Evolutionary conservation across 352 stramenopile species (phyloP).

Genomic region (Globisporangium nodosum): DNA sequence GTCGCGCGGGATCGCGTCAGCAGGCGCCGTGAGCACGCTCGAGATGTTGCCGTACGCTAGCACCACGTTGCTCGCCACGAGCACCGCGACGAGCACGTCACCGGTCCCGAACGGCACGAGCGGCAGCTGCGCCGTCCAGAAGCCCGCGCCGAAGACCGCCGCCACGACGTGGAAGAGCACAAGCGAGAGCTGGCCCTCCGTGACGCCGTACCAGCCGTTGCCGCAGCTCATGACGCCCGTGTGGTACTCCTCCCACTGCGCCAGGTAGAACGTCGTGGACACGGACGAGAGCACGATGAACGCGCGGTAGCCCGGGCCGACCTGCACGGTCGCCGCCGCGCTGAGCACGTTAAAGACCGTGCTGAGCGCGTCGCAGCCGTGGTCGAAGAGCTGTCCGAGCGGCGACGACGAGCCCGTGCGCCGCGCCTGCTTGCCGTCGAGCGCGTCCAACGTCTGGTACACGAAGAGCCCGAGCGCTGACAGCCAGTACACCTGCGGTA

Average conservation of each 20-base stretch:
- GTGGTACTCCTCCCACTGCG: slow-evolving; percentile 88
- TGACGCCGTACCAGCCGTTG: slow-evolving; percentile 81
- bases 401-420: slow-evolving; percentile 92
- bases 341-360: slow-evolving; percentile 79
- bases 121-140: slow-evolving; percentile 47
- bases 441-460: slow-evolving; percentile 98
- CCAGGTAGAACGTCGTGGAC: slow-evolving; percentile 79
- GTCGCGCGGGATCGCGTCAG: slow-evolving; percentile 45
- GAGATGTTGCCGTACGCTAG: slow-evolving; percentile 69
- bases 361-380: slow-evolving; percentile 89
- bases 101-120: slow-evolving; percentile 38
- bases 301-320: slow-evolving; percentile 32
- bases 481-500: slow-evolving; percentile 47
- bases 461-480: slow-evolving; percentile 77
- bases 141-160: slow-evolving; percentile 42
- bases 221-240: slow-evolving; percentile 87
- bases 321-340: slow-evolving; percentile 55
- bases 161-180: slow-evolving; percentile 60
- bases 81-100: slow-evolving; percentile 41
- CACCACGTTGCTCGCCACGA: slow-evolving; percentile 73
- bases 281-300: slow-evolving; percentile 71
- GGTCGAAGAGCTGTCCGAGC: slow-evolving; percentile 98
- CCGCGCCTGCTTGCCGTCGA: slow-evolving; percentile 98
- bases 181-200: slow-evolving; percentile 76
- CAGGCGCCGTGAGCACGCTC: slow-evolving; percentile 58